phyloP scores from a whole-genome alignment of 352 stramenopile genomes.

The Vaucheria bursata region DNA sequence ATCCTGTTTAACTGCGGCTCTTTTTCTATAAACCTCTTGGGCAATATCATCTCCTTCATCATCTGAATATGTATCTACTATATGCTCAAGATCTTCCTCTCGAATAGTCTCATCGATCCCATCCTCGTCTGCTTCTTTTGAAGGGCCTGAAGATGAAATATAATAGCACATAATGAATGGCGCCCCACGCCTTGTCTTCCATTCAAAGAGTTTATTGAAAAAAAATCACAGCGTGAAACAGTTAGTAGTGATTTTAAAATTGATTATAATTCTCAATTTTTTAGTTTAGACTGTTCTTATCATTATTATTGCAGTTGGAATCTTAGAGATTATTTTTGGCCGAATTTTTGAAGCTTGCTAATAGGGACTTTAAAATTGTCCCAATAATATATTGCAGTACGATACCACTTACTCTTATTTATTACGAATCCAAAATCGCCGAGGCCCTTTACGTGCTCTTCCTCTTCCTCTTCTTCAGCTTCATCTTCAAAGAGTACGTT shows the following conservation, averaged over 20 bases:
- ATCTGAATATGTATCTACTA: slow-evolving; percentile 47
- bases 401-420: too few species aligned
- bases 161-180: not conserved
- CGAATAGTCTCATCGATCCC: slow-evolving; percentile 32
- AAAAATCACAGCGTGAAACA: not conserved
- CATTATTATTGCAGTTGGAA: too few species aligned
- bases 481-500: slow-evolving; percentile 40
- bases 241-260: too few species aligned
- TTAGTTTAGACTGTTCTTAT: too few species aligned
- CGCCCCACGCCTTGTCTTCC: not conserved
- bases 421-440: slow-evolving; percentile 47
- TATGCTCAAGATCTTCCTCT: slow-evolving; percentile 47
- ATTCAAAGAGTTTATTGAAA: not conserved
- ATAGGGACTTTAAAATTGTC: too few species aligned
- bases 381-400: too few species aligned
- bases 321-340: not conserved
- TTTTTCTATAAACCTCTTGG: slow-evolving; percentile 32
- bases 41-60: slow-evolving; percentile 43
- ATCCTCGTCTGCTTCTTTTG: slow-evolving; percentile 22
- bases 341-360: slow-evolving; percentile 1
- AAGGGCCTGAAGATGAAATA: not conserved
- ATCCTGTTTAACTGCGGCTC: slow-evolving; percentile 30
- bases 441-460: slow-evolving; percentile 44
- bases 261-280: too few species aligned
- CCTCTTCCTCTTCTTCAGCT: slow-evolving; percentile 47